Evolutionary conservation across 768 basidiomycete species (phyloP), one percentile per base, ranked within the genome.

Genomic region (Tephrocybe sp.): DNA sequence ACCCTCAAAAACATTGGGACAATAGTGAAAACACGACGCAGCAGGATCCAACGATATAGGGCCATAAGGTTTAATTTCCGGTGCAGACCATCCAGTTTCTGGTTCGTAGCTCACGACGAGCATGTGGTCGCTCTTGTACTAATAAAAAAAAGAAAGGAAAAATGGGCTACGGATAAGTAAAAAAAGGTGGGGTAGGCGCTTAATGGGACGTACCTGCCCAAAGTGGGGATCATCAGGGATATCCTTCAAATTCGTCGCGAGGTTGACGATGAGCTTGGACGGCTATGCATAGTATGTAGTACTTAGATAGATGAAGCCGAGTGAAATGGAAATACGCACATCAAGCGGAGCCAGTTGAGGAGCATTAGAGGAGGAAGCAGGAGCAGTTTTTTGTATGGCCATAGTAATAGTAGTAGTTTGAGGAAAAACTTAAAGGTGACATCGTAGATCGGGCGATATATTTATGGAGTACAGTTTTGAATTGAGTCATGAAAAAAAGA

Each of bases 1-100:
- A 7, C 94, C 91, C 67, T 97, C 93, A 61, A 97, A 94, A 13
- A 86, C 80, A 55, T 83, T 79, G 31, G 90, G 84, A 8, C 87
- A 87, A 68, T 96, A 96, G 61, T 97, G 94, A 56, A 97, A 77
- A 42, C 92, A 93, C 38, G 85, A 62, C 74, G 81, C 60, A 49
- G 83, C 80, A 5, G 90, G 90, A 59, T 91, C 87, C 10, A 92
- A 68, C 3, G 67, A 64, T 35, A 92, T 60, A 2, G 85, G 85
- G 0, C 76, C 84, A 58, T 92, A 89, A 0, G 87, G 87, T 59
- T 80, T 84, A 61, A 91, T 87, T 58, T 85, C 79, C 0, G 89
- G 89, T 1, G 74, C 68, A 7, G 79, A 79, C 89, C 89, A 91
- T 9, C 89, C 88, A 4, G 66, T 73, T 14, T 64, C 56, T 0